These are phyloP conservation scores for Umbelopsis sp. DNA, from an alignment of 371 early-diverging fungal species.

Conservation along the genomic window DNA sequence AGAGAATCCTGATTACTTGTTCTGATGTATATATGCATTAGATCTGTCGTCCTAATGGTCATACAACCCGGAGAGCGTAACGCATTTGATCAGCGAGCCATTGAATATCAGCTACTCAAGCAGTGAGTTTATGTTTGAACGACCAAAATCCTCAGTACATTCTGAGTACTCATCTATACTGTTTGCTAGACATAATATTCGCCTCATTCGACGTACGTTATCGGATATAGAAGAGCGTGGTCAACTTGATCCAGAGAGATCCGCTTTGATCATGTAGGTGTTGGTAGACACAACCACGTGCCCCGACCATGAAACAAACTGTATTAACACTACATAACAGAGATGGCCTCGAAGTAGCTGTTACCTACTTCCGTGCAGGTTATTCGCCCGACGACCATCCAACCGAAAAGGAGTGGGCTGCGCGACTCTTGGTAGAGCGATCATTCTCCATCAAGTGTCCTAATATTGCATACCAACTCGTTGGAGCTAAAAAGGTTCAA, in stretches of 20 bases:
- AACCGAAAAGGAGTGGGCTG: constrained; percentile 85
- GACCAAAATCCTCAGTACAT: background rate
- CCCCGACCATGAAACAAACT: no score
- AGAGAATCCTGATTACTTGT: background rate
- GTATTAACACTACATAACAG: constrained; percentile 32
- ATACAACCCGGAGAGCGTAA: constrained; percentile 95
- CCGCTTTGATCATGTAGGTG: constrained; percentile 63
- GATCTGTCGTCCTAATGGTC: constrained; percentile 87
- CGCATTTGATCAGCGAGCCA: constrained; percentile 92
- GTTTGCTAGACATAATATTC: constrained; percentile 61
- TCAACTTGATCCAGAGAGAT: constrained; percentile 55
- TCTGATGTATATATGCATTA: constrained; percentile 28
- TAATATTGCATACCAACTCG: constrained; percentile 89
- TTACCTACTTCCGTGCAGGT: constrained; percentile 91
- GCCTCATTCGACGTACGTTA: constrained; percentile 67
- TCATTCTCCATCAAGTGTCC: constrained; percentile 91
- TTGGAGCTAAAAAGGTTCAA: constrained; percentile 95
- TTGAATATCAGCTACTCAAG: constrained; percentile 83
- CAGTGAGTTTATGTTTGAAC: constrained; percentile 48
- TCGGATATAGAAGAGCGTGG: constrained; percentile 66
- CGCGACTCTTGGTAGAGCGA: constrained; percentile 79
- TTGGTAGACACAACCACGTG: background rate
- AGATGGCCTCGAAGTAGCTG: constrained; percentile 79
- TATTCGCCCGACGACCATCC: constrained; percentile 92
- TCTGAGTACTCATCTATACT: background rate